These are phyloP conservation scores for Saccharomyces mikatae DNA, from an alignment of 805 yeast genomes.

Conservation along the genomic window DNA sequence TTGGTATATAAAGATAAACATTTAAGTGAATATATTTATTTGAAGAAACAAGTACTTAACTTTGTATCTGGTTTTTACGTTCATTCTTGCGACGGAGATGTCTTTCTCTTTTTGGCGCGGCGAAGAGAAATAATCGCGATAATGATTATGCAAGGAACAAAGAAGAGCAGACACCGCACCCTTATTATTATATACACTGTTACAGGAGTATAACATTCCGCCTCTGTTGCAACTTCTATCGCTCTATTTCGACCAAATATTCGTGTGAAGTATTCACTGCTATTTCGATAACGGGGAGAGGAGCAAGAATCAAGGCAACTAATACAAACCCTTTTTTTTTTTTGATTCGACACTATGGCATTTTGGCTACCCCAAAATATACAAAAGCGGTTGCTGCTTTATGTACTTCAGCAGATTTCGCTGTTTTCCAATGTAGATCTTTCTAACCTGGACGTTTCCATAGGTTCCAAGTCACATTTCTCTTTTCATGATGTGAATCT, in stretches of 20 bases:
- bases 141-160: neutral
- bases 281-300: neutral
- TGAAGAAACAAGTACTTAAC: neutral
- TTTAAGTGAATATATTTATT: neutral
- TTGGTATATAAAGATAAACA: neutral
- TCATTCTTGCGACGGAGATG: neutral
- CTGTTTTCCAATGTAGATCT: conserved; percentile 76
- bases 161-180: neutral
- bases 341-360: conserved; percentile 34
- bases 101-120: neutral
- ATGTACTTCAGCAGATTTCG: conserved; percentile 72
- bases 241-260: neutral
- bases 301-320: neutral
- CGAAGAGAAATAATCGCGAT: neutral
- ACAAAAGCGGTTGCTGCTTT: conserved; percentile 72
- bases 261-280: neutral
- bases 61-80: neutral
- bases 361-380: conserved; percentile 79
- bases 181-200: neutral
- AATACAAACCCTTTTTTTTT: neutral
- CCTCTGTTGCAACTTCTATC: neutral
- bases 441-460: conserved; percentile 71
- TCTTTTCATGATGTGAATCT: conserved; percentile 55
- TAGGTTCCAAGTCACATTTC: conserved; percentile 48
- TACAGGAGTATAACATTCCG: neutral